These are phyloP conservation scores for Yamadazyma atlantica DNA, from an alignment of 1,139 yeast species.

Conservation along the genomic window DNA sequence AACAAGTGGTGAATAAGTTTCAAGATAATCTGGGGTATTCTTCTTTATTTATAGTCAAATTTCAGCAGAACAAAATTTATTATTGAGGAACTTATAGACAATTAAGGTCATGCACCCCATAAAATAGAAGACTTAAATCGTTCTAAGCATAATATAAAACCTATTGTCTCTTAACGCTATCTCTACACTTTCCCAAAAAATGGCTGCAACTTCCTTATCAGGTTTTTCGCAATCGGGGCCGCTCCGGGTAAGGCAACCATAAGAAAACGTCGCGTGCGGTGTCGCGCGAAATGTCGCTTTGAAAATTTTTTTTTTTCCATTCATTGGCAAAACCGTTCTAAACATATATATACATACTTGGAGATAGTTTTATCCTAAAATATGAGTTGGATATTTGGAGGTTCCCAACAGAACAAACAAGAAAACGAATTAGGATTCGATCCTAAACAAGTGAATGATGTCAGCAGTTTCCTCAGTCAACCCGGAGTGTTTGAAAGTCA, in stretches of 20 bases:
- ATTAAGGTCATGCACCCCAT: too few species aligned
- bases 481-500: slow-evolving; percentile 70
- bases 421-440: slow-evolving; percentile 59
- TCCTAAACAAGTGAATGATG: slow-evolving; percentile 64
- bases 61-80: too few species aligned
- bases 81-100: too few species aligned
- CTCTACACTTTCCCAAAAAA: neutral
- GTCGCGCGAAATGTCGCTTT: slow-evolving; percentile 1
- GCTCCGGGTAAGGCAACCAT: slow-evolving; percentile 3
- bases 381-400: slow-evolving; percentile 62
- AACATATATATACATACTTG: neutral
- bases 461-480: slow-evolving; percentile 56
- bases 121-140: too few species aligned
- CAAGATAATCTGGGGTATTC: too few species aligned
- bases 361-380: neutral
- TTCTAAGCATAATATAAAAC: too few species aligned
- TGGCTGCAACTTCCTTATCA: slow-evolving; percentile 1
- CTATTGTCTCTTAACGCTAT: too few species aligned
- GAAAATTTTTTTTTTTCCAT: slow-evolving; percentile 1
- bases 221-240: neutral
- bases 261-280: too few species aligned
- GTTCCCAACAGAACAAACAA: slow-evolving; percentile 20
- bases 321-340: neutral
- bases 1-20: neutral
- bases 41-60: too few species aligned